These are phyloP conservation scores for Trichoderma orchidacearum DNA, from an alignment of 495 filamentous ascomycete species.

Conservation along the genomic window DNA sequence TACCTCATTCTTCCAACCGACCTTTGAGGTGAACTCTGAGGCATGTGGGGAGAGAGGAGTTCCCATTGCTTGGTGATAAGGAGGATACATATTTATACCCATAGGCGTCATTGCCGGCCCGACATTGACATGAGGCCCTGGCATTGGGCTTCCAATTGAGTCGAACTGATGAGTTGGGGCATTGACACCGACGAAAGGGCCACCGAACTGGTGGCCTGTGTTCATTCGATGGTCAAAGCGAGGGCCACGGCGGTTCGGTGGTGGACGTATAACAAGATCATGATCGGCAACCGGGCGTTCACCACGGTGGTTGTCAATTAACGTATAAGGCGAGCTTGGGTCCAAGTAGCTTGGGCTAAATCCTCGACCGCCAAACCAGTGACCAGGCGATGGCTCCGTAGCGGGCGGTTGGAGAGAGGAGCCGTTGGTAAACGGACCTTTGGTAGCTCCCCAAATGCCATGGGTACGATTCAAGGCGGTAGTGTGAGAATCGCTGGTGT, in stretches of 20 bases:
- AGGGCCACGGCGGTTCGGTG: conserved; percentile 19
- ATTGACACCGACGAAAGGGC: conserved; percentile 12
- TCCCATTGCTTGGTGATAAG: conserved; percentile 59
- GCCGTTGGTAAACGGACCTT: conserved; percentile 14
- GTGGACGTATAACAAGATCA: conserved; percentile 23
- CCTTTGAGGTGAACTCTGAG: conserved; percentile 54
- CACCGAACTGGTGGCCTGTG: conserved; percentile 10
- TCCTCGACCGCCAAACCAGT: conserved; percentile 24
- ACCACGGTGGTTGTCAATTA: conserved; percentile 23
- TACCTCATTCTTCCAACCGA: conserved; percentile 40
- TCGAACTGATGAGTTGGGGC: conserved; percentile 21
- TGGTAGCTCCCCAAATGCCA: conserved; percentile 46
- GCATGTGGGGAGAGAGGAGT: conserved; percentile 77
- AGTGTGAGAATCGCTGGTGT: conserved; percentile 46
- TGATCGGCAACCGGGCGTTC: conserved; percentile 32
- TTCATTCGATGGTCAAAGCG: conserved; percentile 31
- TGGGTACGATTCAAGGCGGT: conserved; percentile 45
- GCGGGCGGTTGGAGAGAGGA: conserved; percentile 18
- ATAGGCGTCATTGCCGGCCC: conserved; percentile 6
- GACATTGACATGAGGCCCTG: not conserved
- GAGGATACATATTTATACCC: conserved; percentile 37
- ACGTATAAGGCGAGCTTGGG: conserved; percentile 1
- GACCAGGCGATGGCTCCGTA: conserved; percentile 17
- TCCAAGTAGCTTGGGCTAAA: conserved; percentile 18
- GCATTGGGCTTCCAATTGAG: conserved; percentile 10